These are phyloP conservation scores for Gaultheria prostrata DNA, from an alignment of 148 eudicot genomes.

Conservation along the genomic window DNA sequence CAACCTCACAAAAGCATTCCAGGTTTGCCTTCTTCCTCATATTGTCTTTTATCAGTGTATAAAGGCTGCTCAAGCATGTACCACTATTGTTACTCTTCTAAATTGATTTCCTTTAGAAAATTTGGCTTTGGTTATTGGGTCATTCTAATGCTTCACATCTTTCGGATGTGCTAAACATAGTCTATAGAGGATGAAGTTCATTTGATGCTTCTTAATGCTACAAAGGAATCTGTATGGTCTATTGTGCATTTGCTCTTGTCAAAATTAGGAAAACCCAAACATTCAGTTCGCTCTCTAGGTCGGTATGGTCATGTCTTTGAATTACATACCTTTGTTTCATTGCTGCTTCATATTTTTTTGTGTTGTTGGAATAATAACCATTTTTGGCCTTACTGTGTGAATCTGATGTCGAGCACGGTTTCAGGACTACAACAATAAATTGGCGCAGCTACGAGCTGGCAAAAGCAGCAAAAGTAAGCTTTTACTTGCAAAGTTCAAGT, in stretches of 20 bases:
- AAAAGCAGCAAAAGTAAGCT: constrained; percentile 99
- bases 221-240: background rate
- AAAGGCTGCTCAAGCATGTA: background rate
- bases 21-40: constrained; percentile 41
- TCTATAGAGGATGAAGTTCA: constrained; percentile 6
- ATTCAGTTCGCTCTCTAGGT: background rate
- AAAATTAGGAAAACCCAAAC: background rate
- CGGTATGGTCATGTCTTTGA: background rate
- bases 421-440: constrained; percentile 86
- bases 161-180: background rate
- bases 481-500: constrained; percentile 77
- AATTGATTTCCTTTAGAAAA: background rate
- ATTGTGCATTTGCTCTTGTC: background rate
- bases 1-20: constrained; percentile 84
- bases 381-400: background rate
- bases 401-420: constrained; percentile 20
- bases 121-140: constrained; percentile 3
- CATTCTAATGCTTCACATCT: background rate
- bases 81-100: background rate
- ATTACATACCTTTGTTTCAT: background rate
- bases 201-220: background rate
- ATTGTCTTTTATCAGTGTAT: background rate
- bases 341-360: background rate
- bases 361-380: background rate
- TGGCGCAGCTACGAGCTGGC: constrained; percentile 91